Evolutionary conservation across 78 protist genomes (phyloP), one percentile per base, ranked within the genome.

Genomic region (Pigoraptor vietnamica): DNA sequence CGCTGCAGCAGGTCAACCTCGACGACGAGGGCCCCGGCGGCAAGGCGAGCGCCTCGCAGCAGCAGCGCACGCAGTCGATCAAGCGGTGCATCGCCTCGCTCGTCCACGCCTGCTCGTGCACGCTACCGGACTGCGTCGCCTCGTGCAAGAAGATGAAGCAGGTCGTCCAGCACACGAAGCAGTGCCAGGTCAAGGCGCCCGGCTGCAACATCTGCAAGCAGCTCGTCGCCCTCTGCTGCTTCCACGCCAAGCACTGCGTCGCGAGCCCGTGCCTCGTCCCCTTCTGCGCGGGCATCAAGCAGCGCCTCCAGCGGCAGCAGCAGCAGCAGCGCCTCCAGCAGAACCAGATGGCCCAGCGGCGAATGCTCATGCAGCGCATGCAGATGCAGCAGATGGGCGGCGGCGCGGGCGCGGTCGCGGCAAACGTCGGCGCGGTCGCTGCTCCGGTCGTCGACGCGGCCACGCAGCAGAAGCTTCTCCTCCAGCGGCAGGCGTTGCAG

Each of bases 201-300:
- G 87, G 24, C 89, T 83, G 82, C 89, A 36, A 23, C 40, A 33
- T 36, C 0, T 90, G 92, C 89, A 82, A 81, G 89, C 87, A 90
- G 82, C 92, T 39, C 23, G 0, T 0, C 32, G 67, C 67, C 23
- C 92, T 84, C 24, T 84, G 40, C 32, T 90, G 36, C 86, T 40
- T 38, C 84, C 92, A 90, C 83, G 92, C 92, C 86, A 90, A 84
- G 84, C 90, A 83, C 84, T 90, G 92, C 83, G 24, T 9, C 23
- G 48, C 2, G 25, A 1, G 2, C 33, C 1, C 0, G 23, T 86
- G 89, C 48, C 55, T 1, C 37, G 35, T 86, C 1, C 89, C 89
- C 33, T n/a, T 37, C 24, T 86, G 89, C 48, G 32, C 55, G 2
- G 37, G 48, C 39, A 29, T 19, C 89, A 86, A 86, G 89, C 35